Conservation (phyloP, 805 yeast genomes). For the Wickerhamiella occidentalis region DNA sequence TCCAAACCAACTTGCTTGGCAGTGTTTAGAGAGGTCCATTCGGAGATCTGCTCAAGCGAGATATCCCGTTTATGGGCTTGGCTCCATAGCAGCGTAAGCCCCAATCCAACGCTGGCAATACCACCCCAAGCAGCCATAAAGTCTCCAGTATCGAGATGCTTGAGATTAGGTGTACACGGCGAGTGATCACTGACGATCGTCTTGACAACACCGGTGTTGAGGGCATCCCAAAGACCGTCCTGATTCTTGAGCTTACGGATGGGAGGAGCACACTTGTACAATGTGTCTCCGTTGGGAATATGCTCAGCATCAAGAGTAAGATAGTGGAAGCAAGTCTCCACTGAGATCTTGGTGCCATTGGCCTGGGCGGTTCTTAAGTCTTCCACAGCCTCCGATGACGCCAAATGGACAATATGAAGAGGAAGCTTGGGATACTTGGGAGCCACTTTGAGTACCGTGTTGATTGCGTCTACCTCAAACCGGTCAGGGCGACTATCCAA, state of each 20-base stretch:
- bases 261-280: conserved; percentile 92
- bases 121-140: conserved; percentile 96
- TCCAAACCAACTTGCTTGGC: conserved; percentile 73
- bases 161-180: conserved; percentile 88
- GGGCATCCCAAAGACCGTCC: conserved; percentile 63
- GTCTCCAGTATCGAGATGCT: conserved; percentile 72
- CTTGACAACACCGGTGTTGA: conserved; percentile 49
- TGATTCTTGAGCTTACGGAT: conserved; percentile 67
- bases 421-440: conserved; percentile 29
- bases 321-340: conserved; percentile 93
- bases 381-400: conserved; percentile 74
- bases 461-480: conserved; percentile 76
- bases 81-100: conserved; percentile 68
- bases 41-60: conserved; percentile 47
- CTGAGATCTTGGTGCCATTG: conserved; percentile 39
- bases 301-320: conserved; percentile 62
- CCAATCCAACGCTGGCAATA: conserved; percentile 83
- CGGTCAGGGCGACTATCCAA: conserved; percentile 82
- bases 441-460: conserved; percentile 53
- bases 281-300: conserved; percentile 66
- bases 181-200: conserved; percentile 93
- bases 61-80: conserved; percentile 40
- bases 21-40: conserved; percentile 74
- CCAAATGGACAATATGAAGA: conserved; percentile 81
- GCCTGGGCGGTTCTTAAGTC: conserved; percentile 51